Base-by-base conservation (phyloP, 2,329 filamentous ascomycete genomes). In the Penicillium occitanis region DNA sequence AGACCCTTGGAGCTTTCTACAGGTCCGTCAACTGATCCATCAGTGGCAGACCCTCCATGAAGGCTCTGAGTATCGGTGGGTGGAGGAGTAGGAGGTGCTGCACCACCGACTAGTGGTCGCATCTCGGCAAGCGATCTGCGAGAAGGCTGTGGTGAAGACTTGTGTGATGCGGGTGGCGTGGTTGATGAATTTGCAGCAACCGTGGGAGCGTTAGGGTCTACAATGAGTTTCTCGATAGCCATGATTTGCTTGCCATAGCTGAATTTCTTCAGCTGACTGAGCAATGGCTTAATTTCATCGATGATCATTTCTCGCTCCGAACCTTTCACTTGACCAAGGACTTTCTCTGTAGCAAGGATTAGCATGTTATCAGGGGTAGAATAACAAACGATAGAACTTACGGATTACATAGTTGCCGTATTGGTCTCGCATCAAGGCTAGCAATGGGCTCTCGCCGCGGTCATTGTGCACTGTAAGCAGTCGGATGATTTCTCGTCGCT, bases 391-490 rank as follows among this genome's bases (percentile, higher is more conserved):
- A 51, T 11, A 25, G n/a, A 30, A 88, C 92, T 88, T 87, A 96
- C 93, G 94, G 68, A 98, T 90, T 5, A 98, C 94, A 75, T 98
- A 99, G 77, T 99, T 99, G 67, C 92, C 95, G 76, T 90, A 98
- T 69, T 92, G 90, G 75, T 99, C 94, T 70, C 90, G 91, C 85
- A 97, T 93, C 79, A 97, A 84, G 25, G 86, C 83, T 68, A 90
- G 85, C 44, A 98, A 80, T n/a, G 88, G 87, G 65, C 84, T 89
- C 65, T 88, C 87, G 13, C 90, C 90, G 51, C 90, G 86, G 7
- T 85, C 84, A 63, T 86, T 86, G 17, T 83, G 75, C 1, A 83
- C 83, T 1, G 85, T 88, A 30, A 93, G 81, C 66, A 86, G 83
- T 60, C 82, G 81, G 63, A 91, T 86, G 66, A 97, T 92, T 37